Evolutionary conservation across 164 flowering plant genomes (phyloP).

Genomic region (Platanus orientalis): DNA sequence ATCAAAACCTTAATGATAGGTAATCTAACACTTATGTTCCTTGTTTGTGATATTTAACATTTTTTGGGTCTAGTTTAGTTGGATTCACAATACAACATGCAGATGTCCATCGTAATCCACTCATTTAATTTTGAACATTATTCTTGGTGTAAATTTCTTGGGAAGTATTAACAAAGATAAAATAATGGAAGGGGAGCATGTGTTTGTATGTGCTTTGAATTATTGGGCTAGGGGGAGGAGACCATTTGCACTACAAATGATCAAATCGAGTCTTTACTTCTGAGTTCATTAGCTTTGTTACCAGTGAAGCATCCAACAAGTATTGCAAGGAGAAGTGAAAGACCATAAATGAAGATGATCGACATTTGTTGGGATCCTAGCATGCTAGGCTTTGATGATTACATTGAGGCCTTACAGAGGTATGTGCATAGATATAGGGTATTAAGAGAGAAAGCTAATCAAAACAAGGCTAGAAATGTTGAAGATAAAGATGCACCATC

Average conservation of each 20-base stretch:
- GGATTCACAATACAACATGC: slow-evolving; percentile 20
- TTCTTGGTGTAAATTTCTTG: too few species aligned
- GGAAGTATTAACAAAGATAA: too few species aligned
- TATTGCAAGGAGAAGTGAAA: slow-evolving; percentile 73
- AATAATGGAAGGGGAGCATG: too few species aligned
- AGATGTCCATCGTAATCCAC: too few species aligned
- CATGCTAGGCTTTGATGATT: slow-evolving; percentile 64
- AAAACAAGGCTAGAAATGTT: slow-evolving; percentile 25
- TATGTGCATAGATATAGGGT: slow-evolving; percentile 60
- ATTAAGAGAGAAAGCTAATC: slow-evolving; percentile 43
- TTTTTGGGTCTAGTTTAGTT: slow-evolving; percentile 30
- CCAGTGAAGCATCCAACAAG: slow-evolving; percentile 76
- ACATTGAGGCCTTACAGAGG: slow-evolving; percentile 50
- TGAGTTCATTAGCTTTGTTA: slow-evolving; percentile 79
- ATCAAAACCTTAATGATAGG: slow-evolving; percentile 20
- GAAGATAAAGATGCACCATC: slow-evolving; percentile 14
- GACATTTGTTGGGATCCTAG: slow-evolving; percentile 62
- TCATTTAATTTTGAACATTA: too few species aligned
- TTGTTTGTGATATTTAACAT: slow-evolving; percentile 2
- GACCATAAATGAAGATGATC: slow-evolving; percentile 80
- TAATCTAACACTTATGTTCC: slow-evolving; percentile 18
- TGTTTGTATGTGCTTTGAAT: neutral
- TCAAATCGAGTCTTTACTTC: slow-evolving; percentile 17
- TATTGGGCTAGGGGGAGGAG: slow-evolving; percentile 10
- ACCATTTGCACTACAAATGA: slow-evolving; percentile 20